Percentiles rank a stretch among this genome's conserved stretches.
Evolutionary conservation across 1,284 basidiomycete genomes (phyloP).

Genomic region (Exobasidium cylindrosporum): DNA sequence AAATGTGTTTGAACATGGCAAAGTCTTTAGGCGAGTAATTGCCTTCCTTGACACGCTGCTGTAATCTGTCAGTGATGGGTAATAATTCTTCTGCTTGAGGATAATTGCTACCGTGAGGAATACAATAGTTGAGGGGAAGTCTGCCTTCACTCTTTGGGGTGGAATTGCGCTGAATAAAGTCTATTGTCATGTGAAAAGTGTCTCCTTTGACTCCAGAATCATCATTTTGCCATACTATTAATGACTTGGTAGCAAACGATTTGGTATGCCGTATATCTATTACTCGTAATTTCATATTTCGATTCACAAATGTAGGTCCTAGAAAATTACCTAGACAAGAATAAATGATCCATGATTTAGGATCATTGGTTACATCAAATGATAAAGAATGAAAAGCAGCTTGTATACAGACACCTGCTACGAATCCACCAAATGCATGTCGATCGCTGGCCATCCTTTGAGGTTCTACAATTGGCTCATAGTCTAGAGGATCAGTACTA

Average conservation of each 20-base stretch:
- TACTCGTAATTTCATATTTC: slow-evolving; percentile 34
- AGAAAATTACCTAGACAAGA: slow-evolving; percentile 38
- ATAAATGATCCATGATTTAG: slow-evolving; percentile 20
- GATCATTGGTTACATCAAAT: too few relatives aligned
- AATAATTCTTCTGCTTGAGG: not conserved
- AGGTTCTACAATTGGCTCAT: too few relatives aligned
- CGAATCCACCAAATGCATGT: not conserved
- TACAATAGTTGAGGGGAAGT: not conserved
- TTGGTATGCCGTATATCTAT: slow-evolving; percentile 32
- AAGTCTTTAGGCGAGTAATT: not conserved
- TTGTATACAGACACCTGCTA: not conserved
- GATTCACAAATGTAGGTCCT: slow-evolving; percentile 33
- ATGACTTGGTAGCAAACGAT: slow-evolving; percentile 36
- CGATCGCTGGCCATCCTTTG: too few relatives aligned
- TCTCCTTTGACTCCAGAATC: not conserved
- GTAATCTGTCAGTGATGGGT: not conserved
- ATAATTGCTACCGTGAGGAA: not conserved
- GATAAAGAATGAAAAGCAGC: slow-evolving; percentile 3
- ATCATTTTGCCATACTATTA: slow-evolving; percentile 27
- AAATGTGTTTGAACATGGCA: too few relatives aligned
- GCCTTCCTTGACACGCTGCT: not conserved
- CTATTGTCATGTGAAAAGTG: too few relatives aligned
- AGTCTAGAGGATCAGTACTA: too few relatives aligned
- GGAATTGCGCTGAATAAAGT: too few relatives aligned
- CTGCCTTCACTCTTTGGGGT: not conserved